phyloP scores from a whole-genome alignment of 805 yeast genomes.

The Wickerhamomyces rabaulensis region DNA sequence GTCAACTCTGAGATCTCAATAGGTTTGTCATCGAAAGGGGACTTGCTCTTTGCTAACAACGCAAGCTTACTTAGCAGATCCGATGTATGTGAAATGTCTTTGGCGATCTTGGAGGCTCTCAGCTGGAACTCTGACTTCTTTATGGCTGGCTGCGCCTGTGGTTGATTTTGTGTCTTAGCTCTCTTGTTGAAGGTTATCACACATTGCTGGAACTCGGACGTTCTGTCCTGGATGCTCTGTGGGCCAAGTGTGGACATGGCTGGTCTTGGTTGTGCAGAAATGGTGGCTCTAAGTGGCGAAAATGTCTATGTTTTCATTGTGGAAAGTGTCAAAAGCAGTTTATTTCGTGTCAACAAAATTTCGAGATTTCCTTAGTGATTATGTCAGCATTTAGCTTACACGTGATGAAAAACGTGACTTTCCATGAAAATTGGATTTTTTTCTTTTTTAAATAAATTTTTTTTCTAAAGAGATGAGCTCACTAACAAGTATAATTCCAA shows the following conservation, averaged over 20 bases:
- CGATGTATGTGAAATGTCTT: conserved; percentile 83
- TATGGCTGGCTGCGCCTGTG: conserved; percentile 8
- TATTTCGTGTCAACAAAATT: background rate
- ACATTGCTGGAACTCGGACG: conserved; percentile 89
- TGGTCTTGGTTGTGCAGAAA: no score
- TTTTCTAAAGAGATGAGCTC: conserved; percentile 2
- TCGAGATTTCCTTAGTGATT: background rate
- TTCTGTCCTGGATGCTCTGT: conserved; percentile 63
- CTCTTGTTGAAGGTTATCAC: conserved; percentile 70
- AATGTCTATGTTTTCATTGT: background rate
- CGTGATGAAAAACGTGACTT: background rate
- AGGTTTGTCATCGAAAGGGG: conserved; percentile 90
- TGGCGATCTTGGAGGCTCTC: conserved; percentile 78
- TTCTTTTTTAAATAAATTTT: conserved; percentile 1
- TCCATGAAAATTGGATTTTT: background rate
- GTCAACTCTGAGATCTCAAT: conserved; percentile 91
- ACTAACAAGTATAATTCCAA: background rate
- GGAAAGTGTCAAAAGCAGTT: background rate
- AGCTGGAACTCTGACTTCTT: conserved; percentile 47
- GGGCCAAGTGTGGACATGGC: background rate
- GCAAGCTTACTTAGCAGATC: conserved; percentile 78
- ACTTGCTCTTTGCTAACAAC: conserved; percentile 77
- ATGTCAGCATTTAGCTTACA: background rate
- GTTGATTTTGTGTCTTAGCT: conserved; percentile 31
- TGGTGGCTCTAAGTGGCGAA: no score